Evolutionary conservation across 768 basidiomycete species (phyloP).

Genomic region (Tricholoma sp.): DNA sequence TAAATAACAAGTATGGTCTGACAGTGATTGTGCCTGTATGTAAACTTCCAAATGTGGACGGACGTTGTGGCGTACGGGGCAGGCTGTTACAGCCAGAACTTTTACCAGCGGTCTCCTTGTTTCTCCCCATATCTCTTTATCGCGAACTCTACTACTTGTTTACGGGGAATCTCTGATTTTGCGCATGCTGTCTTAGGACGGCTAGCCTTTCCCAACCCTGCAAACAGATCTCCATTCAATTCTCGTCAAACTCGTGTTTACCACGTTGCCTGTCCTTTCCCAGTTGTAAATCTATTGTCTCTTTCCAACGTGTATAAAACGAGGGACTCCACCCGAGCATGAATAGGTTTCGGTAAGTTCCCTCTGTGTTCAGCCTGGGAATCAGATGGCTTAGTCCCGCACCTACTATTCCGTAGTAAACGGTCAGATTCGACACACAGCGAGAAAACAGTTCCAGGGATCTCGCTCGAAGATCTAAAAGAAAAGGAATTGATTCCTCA

Average conservation of each 20-base stretch:
- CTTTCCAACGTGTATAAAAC: slow-evolving; percentile 65
- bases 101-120: not conserved
- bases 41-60: not conserved
- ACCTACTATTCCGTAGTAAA: slow-evolving; percentile 48
- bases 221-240: slow-evolving; percentile 21
- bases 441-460: slow-evolving; percentile 26
- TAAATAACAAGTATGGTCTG: too few species aligned
- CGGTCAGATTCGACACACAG: slow-evolving; percentile 66
- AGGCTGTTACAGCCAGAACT: not conserved
- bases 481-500: slow-evolving; percentile 40
- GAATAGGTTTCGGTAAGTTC: slow-evolving; percentile 79
- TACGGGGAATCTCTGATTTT: slow-evolving; percentile 1
- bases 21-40: slow-evolving; percentile 5
- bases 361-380: slow-evolving; percentile 18
- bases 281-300: slow-evolving; percentile 25
- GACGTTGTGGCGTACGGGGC: not conserved
- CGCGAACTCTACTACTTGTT: not conserved
- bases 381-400: slow-evolving; percentile 19
- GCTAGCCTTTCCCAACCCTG: slow-evolving; percentile 18
- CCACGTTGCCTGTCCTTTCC: slow-evolving; percentile 62
- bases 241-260: slow-evolving; percentile 59
- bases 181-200: slow-evolving; percentile 10
- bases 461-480: slow-evolving; percentile 26
- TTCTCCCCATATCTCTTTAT: slow-evolving; percentile 2
- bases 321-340: slow-evolving; percentile 47